Base-by-base conservation (phyloP, 306 rosid genomes). In the Canavalia gladiata region DNA sequence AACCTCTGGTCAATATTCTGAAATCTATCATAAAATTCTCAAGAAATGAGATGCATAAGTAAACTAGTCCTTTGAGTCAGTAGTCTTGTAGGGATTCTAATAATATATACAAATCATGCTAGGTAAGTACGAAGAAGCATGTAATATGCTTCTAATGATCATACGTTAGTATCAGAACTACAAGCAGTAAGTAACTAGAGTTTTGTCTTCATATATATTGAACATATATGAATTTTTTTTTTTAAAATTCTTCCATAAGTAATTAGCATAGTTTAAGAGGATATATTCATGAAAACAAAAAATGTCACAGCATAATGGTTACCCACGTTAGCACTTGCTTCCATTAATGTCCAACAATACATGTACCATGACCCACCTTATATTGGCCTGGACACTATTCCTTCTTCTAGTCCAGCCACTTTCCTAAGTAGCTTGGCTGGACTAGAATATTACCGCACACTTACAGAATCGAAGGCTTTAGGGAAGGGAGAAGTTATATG, bases 201-300 rank as follows among this genome's bases (percentile, higher is more conserved):
- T 49, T 76, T 57, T 29, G 41, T 65, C 74, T 77, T 64, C 74
- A 65, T 41, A 37, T 7, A 65, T 12, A 65, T 52, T 37, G 43
- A 65, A 42, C 56, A 37, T 63, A 29, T 5, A 42, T 28, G 41
- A 64, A 59, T 18, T 18, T 18, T 18, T 18, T n/a, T 18, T 6
- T 34, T 63, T 30, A 7, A n/a, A 41, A 28, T 45, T 75, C 25
- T 52, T 77, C 13, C 64, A 0, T 0, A 57, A 57, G 55, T 66
- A 81, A 56, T 11, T 25, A 45, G 25, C 69, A 58, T 12, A 68
- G 37, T n/a, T 45, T 18, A 56, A 74, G 62, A 18, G 13, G 45
- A 33, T 10, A 75, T 56, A 39, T 49, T 49, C 4, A 8, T 41
- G 45, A 4, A 74, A 64, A 31, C 66, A 18, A 43, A 18, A 57